These are phyloP conservation scores for Globisporangium cederbergense DNA, from an alignment of 352 stramenopile genomes.

Conservation along the genomic window DNA sequence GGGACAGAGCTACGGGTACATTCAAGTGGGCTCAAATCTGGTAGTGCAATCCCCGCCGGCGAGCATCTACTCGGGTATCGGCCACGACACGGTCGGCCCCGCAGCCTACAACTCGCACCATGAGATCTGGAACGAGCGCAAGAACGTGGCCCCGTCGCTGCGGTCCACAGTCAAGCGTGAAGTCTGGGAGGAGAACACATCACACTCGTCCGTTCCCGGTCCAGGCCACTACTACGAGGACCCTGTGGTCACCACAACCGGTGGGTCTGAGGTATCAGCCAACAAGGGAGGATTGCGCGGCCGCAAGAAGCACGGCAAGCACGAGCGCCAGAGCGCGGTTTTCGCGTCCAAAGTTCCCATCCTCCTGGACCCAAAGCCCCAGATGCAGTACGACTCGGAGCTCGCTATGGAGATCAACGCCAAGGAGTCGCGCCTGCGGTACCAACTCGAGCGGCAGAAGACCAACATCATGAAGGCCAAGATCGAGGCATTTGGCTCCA, in stretches of 20 bases:
- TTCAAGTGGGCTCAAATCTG: constrained; percentile 39
- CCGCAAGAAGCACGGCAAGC: constrained; percentile 13
- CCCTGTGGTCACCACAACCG: neutral
- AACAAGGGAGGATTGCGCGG: neutral
- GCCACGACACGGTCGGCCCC: constrained; percentile 68
- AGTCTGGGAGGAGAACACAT: constrained; percentile 65
- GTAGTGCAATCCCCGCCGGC: constrained; percentile 37
- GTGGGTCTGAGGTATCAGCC: neutral
- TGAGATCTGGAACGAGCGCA: constrained; percentile 60
- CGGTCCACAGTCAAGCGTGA: constrained; percentile 71
- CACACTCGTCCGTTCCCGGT: constrained; percentile 42
- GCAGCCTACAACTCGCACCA: constrained; percentile 57
- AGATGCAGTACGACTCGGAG: constrained; percentile 47
- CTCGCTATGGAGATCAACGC: constrained; percentile 55
- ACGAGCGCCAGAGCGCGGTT: constrained; percentile 48
- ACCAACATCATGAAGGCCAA: constrained; percentile 24
- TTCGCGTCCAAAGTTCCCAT: constrained; percentile 79
- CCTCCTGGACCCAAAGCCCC: constrained; percentile 38
- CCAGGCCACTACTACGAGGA: constrained; percentile 55
- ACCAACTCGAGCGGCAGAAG: constrained; percentile 27
- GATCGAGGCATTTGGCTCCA: constrained; percentile 72
- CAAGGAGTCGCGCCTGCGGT: constrained; percentile 46
- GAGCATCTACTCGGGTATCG: constrained; percentile 61
- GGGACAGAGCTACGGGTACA: constrained; percentile 75
- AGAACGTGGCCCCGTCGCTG: constrained; percentile 61